phyloP scores from a whole-genome alignment of 202 grass and related monocot genomes.

The Saccharum hybrid region DNA sequence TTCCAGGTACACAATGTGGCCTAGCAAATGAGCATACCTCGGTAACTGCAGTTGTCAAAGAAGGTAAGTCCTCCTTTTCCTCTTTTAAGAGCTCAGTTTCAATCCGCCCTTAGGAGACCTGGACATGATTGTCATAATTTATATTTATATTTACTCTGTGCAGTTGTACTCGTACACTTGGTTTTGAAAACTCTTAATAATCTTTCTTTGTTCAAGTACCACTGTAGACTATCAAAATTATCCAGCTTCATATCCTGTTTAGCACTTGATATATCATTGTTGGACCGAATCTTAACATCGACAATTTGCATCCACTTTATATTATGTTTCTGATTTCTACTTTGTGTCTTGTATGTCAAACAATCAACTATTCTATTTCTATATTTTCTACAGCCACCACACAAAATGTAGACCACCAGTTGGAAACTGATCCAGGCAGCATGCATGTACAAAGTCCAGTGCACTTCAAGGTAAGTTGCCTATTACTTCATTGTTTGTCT shows the following conservation, averaged over 20 bases:
- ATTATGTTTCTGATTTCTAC: background rate
- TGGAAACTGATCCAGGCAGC: background rate
- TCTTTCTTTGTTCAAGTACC: slow-evolving; percentile 13
- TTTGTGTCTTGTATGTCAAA: background rate
- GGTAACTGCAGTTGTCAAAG: slow-evolving; percentile 28
- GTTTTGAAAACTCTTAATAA: background rate
- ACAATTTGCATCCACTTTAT: background rate
- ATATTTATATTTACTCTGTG: background rate
- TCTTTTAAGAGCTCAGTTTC: background rate
- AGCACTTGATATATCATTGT: background rate
- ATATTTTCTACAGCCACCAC: slow-evolving; percentile 26
- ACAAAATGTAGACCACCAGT: slow-evolving; percentile 34
- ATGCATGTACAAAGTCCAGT: slow-evolving; percentile 34
- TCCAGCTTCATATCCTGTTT: background rate
- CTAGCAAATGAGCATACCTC: slow-evolving; percentile 26
- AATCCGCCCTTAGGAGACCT: background rate
- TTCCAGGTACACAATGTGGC: slow-evolving; percentile 46
- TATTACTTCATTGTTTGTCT: background rate
- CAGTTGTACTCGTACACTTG: background rate
- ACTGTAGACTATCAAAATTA: background rate
- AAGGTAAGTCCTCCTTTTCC: slow-evolving; percentile 37
- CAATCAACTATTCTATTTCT: background rate
- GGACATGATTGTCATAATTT: slow-evolving; percentile 13
- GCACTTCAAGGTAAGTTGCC: slow-evolving; percentile 30
- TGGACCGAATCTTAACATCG: background rate